Conservation (phyloP, 1,284 basidiomycete genomes). For the Leccinum fuscescens region DNA sequence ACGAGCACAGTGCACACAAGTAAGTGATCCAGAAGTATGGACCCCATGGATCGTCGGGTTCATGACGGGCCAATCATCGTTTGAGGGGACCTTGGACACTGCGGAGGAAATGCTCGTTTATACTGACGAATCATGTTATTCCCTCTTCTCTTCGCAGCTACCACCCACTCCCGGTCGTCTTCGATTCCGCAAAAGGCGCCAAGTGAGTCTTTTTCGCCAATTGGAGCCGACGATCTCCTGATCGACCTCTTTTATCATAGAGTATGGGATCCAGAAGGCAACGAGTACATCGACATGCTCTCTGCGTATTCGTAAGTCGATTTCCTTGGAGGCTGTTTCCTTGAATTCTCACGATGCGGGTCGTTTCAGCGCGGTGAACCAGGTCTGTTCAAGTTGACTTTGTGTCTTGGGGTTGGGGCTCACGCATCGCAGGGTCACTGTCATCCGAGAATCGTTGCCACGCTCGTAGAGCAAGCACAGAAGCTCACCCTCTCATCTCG, state of each 20-base stretch:
- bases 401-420: slow-evolving; percentile 8
- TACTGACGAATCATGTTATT: slow-evolving; percentile 29
- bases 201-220: slow-evolving; percentile 60
- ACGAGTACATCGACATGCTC: slow-evolving; percentile 93
- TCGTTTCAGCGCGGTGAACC: slow-evolving; percentile 74
- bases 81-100: not conserved
- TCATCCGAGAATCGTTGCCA: slow-evolving; percentile 84
- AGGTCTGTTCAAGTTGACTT: slow-evolving; percentile 45
- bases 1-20: slow-evolving; percentile 86
- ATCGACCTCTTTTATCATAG: slow-evolving; percentile 37
- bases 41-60: not conserved
- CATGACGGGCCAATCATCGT: slow-evolving; percentile 15
- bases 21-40: slow-evolving; percentile 40
- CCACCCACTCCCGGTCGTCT: slow-evolving; percentile 93
- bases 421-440: slow-evolving; percentile 75
- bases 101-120: not conserved
- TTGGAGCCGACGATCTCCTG: slow-evolving; percentile 5
- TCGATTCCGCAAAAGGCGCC: slow-evolving; percentile 86
- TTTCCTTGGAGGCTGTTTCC: slow-evolving; percentile 4
- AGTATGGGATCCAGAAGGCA: slow-evolving; percentile 96
- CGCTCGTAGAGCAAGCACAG: slow-evolving; percentile 84
- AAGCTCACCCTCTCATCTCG: slow-evolving; percentile 92
- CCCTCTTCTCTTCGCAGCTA: slow-evolving; percentile 58
- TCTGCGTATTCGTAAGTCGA: slow-evolving; percentile 89
- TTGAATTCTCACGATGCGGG: slow-evolving; percentile 7